These are phyloP conservation scores for Tuber magnatum DNA, from an alignment of 495 filamentous ascomycete species.

Conservation along the genomic window DNA sequence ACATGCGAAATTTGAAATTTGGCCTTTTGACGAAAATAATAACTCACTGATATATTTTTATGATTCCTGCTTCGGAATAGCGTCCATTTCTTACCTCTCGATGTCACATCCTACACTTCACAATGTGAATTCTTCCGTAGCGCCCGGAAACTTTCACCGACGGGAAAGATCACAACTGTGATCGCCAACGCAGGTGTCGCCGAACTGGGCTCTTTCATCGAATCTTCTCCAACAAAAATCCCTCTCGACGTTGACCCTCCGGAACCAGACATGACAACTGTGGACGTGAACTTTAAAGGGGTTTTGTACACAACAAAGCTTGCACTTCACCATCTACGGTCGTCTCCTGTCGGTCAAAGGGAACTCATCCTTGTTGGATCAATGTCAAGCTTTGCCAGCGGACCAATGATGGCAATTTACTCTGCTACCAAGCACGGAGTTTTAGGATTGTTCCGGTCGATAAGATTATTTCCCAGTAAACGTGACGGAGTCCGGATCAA, in stretches of 20 bases:
- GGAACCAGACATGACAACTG: slow-evolving; percentile 49
- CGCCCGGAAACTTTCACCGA: slow-evolving; percentile 50
- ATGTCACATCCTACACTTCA: slow-evolving; percentile 54
- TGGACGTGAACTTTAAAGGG: slow-evolving; percentile 57
- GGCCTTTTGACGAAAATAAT: background rate
- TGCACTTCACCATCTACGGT: slow-evolving; percentile 53
- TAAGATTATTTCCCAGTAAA: slow-evolving; percentile 43
- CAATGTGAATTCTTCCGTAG: slow-evolving; percentile 56
- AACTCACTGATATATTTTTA: background rate
- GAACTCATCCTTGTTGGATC: slow-evolving; percentile 54
- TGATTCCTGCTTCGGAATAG: slow-evolving; percentile 13
- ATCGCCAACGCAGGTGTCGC: slow-evolving; percentile 64
- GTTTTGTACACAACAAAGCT: slow-evolving; percentile 59
- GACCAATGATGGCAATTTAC: slow-evolving; percentile 51
- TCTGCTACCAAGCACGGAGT: slow-evolving; percentile 58
- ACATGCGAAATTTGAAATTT: background rate
- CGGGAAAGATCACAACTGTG: slow-evolving; percentile 54
- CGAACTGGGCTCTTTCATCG: slow-evolving; percentile 45
- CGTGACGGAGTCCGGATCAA: slow-evolving; percentile 52
- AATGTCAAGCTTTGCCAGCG: slow-evolving; percentile 48
- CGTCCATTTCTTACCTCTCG: slow-evolving; percentile 51
- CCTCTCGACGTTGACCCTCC: slow-evolving; percentile 43
- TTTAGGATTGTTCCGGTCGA: slow-evolving; percentile 55
- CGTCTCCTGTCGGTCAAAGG: slow-evolving; percentile 42
- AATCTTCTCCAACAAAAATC: slow-evolving; percentile 36